Conservation (phyloP, 176 grass and related monocot genomes). For the Oryza australiensis region DNA sequence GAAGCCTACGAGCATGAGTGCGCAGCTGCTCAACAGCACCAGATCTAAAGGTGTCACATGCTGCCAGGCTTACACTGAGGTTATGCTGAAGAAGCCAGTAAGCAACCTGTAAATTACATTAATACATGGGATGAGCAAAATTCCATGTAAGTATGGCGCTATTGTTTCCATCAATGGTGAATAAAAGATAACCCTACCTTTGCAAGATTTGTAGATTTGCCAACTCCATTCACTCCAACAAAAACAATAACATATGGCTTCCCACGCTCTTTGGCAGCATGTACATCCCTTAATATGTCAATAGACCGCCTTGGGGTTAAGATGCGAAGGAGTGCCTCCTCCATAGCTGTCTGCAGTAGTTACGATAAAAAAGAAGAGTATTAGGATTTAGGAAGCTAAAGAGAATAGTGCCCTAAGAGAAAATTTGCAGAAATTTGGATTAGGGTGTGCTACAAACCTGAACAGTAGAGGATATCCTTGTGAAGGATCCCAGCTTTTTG, state of each 20-base stretch:
- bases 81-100: conserved; percentile 96
- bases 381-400: not conserved
- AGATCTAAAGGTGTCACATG: conserved; percentile 91
- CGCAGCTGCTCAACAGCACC: conserved; percentile 95
- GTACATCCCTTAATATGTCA: conserved; percentile 89
- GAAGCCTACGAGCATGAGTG: conserved; percentile 75
- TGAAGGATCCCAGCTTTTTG: conserved; percentile 89
- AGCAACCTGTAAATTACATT: conserved; percentile 53
- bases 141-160: not conserved
- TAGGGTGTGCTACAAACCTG: conserved; percentile 49
- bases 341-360: conserved; percentile 80
- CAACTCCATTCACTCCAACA: conserved; percentile 95
- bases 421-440: conserved; percentile 4
- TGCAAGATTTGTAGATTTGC: conserved; percentile 95
- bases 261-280: conserved; percentile 90
- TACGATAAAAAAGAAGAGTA: not conserved
- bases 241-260: conserved; percentile 96
- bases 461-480: conserved; percentile 93
- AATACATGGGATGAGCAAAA: not conserved
- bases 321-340: conserved; percentile 87
- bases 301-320: conserved; percentile 89
- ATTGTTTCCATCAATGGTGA: not conserved
- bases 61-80: conserved; percentile 83
- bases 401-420: not conserved
- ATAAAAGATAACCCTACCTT: conserved; percentile 56